Evolutionary conservation across 2,329 filamentous ascomycete species (phyloP), one percentile per base, ranked within the genome.

Genomic region (Spiromastix sp.): DNA sequence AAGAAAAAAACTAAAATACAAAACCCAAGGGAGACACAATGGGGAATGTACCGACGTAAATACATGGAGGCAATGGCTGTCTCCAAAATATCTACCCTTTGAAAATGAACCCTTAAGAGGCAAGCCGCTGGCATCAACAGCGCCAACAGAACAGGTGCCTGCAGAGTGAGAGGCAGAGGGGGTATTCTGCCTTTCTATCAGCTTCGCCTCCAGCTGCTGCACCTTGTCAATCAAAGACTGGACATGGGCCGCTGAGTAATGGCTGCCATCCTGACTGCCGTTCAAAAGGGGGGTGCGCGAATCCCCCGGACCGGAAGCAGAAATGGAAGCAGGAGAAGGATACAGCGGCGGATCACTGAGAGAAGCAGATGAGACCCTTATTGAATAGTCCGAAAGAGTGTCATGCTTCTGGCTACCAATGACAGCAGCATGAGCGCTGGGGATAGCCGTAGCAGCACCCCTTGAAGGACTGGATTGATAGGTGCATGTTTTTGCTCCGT

Each of bases 11-110:
- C n/a, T 24, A 7, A 24, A 24, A 24, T 24, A 24, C 21, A n/a
- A n/a, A n/a, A n/a, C n/a, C n/a, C n/a, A n/a, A 7, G 7, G 21
- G n/a, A n/a, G 21, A 24, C 21, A 7, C n/a, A 24, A 24, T 24
- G 21, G 21, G 21, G n/a, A 24, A 24, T 7, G 21, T 24, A 24
- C 21, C 21, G 7, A n/a, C 7, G 21, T 7, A 24, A 7, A 24
- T n/a, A 24, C n/a, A 42, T 67, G 72, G 20, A 71, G 60, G 64
- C 66, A 69, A 42, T 70, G 67, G 30, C 61, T 68, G 31, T 64
- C 58, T 0, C 71, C 71, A 43, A 73, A 70, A 2, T 73, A 51
- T 0, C 70, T 60, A 0, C 64, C 67, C 44, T 75, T 76, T 8
- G 33, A 36, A 17, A 39, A 39, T n/a, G 20, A 36, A 17, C 37